Percentiles rank a stretch among this genome's conserved stretches.
phyloP scores from a whole-genome alignment of 2,329 filamentous ascomycete species.

The Exophiala viscosa region DNA sequence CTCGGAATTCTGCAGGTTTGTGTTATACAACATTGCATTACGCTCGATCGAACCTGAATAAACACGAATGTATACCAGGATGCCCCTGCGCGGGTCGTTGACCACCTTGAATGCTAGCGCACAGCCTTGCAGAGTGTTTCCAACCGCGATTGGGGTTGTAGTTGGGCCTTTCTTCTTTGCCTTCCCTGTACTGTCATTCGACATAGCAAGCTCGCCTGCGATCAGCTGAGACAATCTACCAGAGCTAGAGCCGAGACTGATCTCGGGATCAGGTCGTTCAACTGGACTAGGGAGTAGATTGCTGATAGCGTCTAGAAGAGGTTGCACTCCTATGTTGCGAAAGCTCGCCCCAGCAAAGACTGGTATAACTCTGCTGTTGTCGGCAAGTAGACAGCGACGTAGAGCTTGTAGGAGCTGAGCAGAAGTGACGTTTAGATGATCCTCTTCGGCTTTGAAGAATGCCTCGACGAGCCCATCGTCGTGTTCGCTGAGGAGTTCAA shows the following conservation, averaged over 20 bases:
- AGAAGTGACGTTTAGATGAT: slow-evolving; percentile 64
- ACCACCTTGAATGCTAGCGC: slow-evolving; percentile 88
- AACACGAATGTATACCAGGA: slow-evolving; percentile 86
- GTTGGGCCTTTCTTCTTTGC: slow-evolving; percentile 40
- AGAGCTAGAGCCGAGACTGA: slow-evolving; percentile 60
- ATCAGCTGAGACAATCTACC: slow-evolving; percentile 53
- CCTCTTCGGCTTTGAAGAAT: slow-evolving; percentile 73
- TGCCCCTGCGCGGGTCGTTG: slow-evolving; percentile 77
- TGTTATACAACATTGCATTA: slow-evolving; percentile 78
- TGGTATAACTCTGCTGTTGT: slow-evolving; percentile 71
- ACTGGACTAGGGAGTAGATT: slow-evolving; percentile 80
- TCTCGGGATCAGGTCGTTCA: slow-evolving; percentile 74
- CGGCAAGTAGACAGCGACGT: slow-evolving; percentile 64
- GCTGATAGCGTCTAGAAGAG: slow-evolving; percentile 80
- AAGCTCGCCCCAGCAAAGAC: slow-evolving; percentile 91
- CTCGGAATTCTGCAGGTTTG: slow-evolving; percentile 74
- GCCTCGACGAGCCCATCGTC: slow-evolving; percentile 82
- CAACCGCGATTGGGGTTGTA: slow-evolving; percentile 33
- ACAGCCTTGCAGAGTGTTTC: slow-evolving; percentile 65
- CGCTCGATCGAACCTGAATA: slow-evolving; percentile 78
- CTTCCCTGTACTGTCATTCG: slow-evolving; percentile 32
- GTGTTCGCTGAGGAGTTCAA: slow-evolving; percentile 82
- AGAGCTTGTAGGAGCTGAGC: slow-evolving; percentile 68
- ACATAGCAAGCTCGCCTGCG: slow-evolving; percentile 43
- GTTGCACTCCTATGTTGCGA: slow-evolving; percentile 89